Conservation (phyloP, 495 filamentous ascomycete species). For the Trichoderma asperelloides region DNA sequence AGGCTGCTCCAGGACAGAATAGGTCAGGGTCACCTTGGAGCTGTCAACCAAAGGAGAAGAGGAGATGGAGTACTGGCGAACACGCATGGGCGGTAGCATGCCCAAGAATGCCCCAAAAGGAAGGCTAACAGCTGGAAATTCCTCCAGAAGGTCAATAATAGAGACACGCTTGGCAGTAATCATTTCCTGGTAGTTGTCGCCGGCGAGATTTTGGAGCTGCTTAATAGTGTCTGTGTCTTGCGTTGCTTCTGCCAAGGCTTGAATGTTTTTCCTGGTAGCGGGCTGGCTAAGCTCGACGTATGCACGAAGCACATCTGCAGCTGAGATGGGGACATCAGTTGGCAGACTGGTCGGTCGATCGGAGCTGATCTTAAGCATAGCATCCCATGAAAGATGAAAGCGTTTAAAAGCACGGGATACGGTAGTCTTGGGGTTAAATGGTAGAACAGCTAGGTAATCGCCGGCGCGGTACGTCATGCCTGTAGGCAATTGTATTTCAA, state of each 20-base stretch:
- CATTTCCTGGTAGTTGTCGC: constrained; percentile 12
- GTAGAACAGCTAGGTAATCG: constrained; percentile 67
- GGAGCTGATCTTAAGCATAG: too few species aligned
- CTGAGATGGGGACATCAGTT: constrained; percentile 42
- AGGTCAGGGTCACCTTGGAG: constrained; percentile 43
- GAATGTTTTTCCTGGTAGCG: constrained; percentile 34
- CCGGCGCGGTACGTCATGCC: constrained; percentile 62
- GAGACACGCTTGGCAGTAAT: constrained; percentile 40
- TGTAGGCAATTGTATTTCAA: constrained; percentile 56
- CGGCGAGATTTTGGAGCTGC: constrained; percentile 5
- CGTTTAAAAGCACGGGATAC: constrained; percentile 44
- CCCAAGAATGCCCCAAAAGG: constrained; percentile 47
- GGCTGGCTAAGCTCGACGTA: constrained; percentile 58
- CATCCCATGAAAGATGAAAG: constrained; percentile 54
- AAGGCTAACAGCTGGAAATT: constrained; percentile 29
- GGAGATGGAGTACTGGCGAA: constrained; percentile 58
- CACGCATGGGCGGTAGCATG: constrained; percentile 54
- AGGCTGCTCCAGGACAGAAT: constrained; percentile 36
- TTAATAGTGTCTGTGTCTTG: not conserved
- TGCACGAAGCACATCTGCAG: constrained; percentile 44
- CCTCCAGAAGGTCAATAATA: constrained; percentile 49
- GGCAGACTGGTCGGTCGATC: too few species aligned
- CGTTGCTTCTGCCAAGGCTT: not conserved
- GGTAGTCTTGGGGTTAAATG: constrained; percentile 52
- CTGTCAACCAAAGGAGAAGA: constrained; percentile 45